Base-by-base conservation (phyloP, 352 stramenopile species). In the Globisporangium uncinulatum region DNA sequence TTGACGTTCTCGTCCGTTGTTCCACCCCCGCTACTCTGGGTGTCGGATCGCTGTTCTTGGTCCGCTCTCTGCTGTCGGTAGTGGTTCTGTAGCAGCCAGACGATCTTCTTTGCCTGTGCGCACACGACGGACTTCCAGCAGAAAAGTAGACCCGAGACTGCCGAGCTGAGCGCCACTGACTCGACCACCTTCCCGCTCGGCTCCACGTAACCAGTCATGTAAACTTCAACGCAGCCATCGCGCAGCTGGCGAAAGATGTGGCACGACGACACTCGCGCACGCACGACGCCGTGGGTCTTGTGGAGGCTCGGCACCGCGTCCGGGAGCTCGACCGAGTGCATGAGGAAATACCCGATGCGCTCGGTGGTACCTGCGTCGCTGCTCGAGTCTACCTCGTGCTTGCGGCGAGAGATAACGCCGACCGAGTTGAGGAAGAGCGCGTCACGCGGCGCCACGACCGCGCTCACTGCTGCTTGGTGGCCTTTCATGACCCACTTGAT, bases 401-500 rank as follows among this genome's bases (percentile, higher is more conserved):
- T n/a, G 19, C 1, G 36, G 46, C 46, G 46, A 20, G 46, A 34
- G 9, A 36, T 37, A 15, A 70, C 57, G 15, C 74, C 72, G 2
- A 63, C 78, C 1, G 72, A 65, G 42, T 85, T 63, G 32, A 82
- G 50, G 37, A 76, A 64, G 6, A 82, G 65, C 46, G 79, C 56
- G 37, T 84, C 74, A 24, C 72, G 67, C 45, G 70, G 59, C 20
- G 60, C 46, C 11, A 84, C 62, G 47, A 84, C 43, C 8, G 55
- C 44, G 0, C 65, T 65, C 14, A 79, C 47, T 6, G 63, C 63
- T 5, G 58, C 17, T 4, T 66, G 67, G 19, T 63, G 65, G 24
- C 60, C 69, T 36, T 80, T 82, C 15, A 82, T 62, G 54, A 79
- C 61, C 74, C 71, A 82, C 51, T 84, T 79, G 63, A 84, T 48